Evolutionary conservation across 441 rosid genomes (phyloP).

Genomic region (Populus hybrid): DNA sequence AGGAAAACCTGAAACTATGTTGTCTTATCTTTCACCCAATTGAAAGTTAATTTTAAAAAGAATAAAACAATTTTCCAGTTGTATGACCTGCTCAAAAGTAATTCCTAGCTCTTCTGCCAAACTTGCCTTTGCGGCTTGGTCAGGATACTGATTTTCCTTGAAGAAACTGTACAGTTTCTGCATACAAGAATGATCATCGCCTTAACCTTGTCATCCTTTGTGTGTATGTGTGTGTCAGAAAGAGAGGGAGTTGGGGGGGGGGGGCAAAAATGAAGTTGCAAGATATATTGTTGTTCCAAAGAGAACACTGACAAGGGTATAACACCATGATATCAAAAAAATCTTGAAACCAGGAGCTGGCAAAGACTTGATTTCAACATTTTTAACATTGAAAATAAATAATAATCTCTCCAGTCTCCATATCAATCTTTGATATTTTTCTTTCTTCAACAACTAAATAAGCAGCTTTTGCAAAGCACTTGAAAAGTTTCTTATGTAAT

Average conservation of each 20-base stretch:
- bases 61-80: not conserved
- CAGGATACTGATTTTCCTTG: constrained; percentile 67
- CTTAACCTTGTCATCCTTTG: not conserved
- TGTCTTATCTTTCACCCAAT: not conserved
- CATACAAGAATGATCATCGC: constrained; percentile 18
- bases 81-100: constrained; percentile 58
- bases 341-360: not conserved
- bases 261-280: not conserved
- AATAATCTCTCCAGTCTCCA: not conserved
- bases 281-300: not conserved
- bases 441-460: no score
- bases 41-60: not conserved
- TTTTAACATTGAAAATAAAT: not conserved
- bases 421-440: no score
- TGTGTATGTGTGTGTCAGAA: not conserved
- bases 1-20: not conserved
- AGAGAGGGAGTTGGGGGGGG: not conserved
- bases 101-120: constrained; percentile 67
- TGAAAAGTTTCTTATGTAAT: not conserved
- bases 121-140: constrained; percentile 52
- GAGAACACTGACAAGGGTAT: not conserved
- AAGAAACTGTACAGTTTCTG: constrained; percentile 65
- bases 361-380: not conserved
- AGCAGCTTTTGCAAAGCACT: not conserved
- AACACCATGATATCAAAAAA: not conserved